Percentiles rank a stretch among this genome's conserved stretches.
Evolutionary conservation across 202 grass and related monocot species (phyloP).

Genomic region (Cymbopogon flexuosus): DNA sequence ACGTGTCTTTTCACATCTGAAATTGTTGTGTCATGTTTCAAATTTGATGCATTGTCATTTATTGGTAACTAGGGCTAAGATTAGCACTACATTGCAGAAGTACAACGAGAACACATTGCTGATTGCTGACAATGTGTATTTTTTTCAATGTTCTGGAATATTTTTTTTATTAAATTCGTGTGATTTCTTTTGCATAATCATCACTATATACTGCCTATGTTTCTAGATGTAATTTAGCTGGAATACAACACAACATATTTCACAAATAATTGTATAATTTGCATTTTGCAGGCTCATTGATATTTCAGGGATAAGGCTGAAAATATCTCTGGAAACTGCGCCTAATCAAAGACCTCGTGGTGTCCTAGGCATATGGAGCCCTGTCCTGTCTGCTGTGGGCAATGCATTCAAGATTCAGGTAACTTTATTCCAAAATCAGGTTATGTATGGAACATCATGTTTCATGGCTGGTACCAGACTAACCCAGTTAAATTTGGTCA

Average conservation of each 20-base stretch:
- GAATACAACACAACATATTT: background rate
- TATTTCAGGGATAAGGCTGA: slow-evolving; percentile 90
- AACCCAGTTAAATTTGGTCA: background rate
- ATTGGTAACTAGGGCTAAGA: slow-evolving; percentile 17
- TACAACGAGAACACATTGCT: background rate
- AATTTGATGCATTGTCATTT: slow-evolving; percentile 9
- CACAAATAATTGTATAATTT: slow-evolving; percentile 35
- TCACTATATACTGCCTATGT: background rate
- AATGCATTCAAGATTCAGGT: slow-evolving; percentile 99
- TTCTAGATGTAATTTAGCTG: background rate
- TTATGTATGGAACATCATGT: background rate
- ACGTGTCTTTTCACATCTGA: slow-evolving; percentile 20
- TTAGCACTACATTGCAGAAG: background rate
- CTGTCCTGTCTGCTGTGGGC: slow-evolving; percentile 85
- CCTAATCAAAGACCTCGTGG: slow-evolving; percentile 88
- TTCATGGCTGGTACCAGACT: background rate
- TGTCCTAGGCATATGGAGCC: slow-evolving; percentile 94
- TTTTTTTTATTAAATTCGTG: background rate
- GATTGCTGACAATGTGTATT: background rate
- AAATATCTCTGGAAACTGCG: slow-evolving; percentile 94
- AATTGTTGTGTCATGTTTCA: slow-evolving; percentile 1
- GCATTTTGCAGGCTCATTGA: slow-evolving; percentile 72
- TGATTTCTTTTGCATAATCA: background rate
- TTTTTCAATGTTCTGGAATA: background rate
- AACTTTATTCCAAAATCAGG: slow-evolving; percentile 8